Percentiles rank a stretch among this genome's conserved stretches.
Conservation (phyloP, 768 basidiomycete genomes). For the Rhizopogon vinicolor region DNA sequence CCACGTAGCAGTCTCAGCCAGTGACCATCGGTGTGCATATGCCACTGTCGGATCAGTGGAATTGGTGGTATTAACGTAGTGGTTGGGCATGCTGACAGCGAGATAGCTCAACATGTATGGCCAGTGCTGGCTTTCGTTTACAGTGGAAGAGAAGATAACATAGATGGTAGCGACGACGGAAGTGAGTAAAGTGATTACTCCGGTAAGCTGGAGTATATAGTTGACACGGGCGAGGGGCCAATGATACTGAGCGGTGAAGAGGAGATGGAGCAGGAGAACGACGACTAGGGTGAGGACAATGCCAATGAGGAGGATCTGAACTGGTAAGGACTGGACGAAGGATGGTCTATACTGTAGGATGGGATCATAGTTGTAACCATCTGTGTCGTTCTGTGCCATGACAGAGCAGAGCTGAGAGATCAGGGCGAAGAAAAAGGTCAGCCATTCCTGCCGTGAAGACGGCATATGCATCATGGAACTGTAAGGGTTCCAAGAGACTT, state of each 20-base stretch:
- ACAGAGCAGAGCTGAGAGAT: slow-evolving; percentile 5
- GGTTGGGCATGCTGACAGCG: slow-evolving; percentile 58
- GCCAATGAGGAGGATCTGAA: slow-evolving; percentile 85
- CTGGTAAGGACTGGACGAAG: slow-evolving; percentile 85
- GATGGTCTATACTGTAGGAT: slow-evolving; percentile 73
- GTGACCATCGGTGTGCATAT: slow-evolving; percentile 48
- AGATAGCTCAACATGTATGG: slow-evolving; percentile 97
- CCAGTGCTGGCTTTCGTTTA: slow-evolving; percentile 69
- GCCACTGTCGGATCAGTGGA: slow-evolving; percentile 18
- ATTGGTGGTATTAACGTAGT: slow-evolving; percentile 17
- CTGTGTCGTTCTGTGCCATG: slow-evolving; percentile 17
- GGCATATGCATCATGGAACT: neutral
- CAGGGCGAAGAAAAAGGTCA: slow-evolving; percentile 3
- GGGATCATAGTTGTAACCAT: slow-evolving; percentile 47
- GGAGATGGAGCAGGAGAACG: slow-evolving; percentile 85
- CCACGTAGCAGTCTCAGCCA: slow-evolving; percentile 71
- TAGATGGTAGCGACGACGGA: slow-evolving; percentile 74
- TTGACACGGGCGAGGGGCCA: slow-evolving; percentile 92
- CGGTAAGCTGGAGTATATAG: slow-evolving; percentile 84
- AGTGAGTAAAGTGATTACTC: slow-evolving; percentile 74
- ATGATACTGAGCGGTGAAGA: slow-evolving; percentile 96
- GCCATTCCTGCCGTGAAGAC: neutral
- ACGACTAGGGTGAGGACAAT: slow-evolving; percentile 79
- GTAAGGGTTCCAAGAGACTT: neutral
- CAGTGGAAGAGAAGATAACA: slow-evolving; percentile 60